Percentiles rank a stretch among this genome's conserved stretches.
Conservation (phyloP, 2,329 filamentous ascomycete species). For the Orbilia blumenaviensis region DNA sequence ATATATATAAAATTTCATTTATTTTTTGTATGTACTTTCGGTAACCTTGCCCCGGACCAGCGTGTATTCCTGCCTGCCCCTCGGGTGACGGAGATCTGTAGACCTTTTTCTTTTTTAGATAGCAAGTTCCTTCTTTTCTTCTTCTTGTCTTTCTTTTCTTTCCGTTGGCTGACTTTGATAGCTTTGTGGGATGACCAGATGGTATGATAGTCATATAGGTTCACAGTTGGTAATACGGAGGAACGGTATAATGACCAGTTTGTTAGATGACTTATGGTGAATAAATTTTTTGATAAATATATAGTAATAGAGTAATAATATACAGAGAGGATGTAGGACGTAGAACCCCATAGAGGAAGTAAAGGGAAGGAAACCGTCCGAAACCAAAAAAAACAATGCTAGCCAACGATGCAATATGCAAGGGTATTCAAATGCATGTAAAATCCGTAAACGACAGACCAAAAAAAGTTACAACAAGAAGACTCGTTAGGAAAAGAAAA, state of each 20-base stretch:
- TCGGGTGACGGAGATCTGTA: background rate
- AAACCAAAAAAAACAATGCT: background rate
- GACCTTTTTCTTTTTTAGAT: too few species aligned
- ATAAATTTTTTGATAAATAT: too few species aligned
- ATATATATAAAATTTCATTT: too few species aligned
- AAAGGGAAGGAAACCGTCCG: background rate
- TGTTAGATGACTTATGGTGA: too few species aligned
- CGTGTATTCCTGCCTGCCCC: too few species aligned
- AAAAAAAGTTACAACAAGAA: background rate
- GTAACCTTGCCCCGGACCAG: background rate
- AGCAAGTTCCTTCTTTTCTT: background rate
- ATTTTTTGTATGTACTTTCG: too few species aligned
- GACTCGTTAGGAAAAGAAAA: background rate
- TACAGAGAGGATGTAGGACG: background rate
- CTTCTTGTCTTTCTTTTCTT: background rate
- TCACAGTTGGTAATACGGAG: too few species aligned
- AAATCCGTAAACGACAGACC: background rate
- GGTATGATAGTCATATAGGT: background rate
- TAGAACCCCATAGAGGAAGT: background rate
- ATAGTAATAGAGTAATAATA: conserved; percentile 1
- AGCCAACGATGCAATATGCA: conserved; percentile 8
- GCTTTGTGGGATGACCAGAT: background rate
- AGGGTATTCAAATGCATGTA: conserved; percentile 10
- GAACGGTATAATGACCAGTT: too few species aligned
- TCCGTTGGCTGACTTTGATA: background rate